These are phyloP conservation scores for Pythium myriotylum DNA, from an alignment of 352 stramenopile genomes.

Conservation along the genomic window DNA sequence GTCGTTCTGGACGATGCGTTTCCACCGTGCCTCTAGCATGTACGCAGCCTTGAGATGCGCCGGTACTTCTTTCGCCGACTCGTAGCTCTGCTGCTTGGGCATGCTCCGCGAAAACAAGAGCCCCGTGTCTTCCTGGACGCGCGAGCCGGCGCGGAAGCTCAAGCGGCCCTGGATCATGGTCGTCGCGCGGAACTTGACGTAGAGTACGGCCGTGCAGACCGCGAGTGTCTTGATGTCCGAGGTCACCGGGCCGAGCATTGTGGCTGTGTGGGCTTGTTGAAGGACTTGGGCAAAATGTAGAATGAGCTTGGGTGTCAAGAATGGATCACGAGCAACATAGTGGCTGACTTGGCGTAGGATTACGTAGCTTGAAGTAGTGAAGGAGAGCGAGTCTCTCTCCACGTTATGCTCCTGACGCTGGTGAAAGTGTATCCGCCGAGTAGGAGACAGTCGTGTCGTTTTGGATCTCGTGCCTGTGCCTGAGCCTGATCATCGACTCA, in stretches of 20 bases:
- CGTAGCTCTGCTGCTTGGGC: conserved; percentile 10
- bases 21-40: conserved; percentile 31
- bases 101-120: conserved; percentile 14
- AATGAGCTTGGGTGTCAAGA: not conserved
- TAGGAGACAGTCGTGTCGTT: no score
- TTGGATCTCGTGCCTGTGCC: no score
- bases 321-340: no score
- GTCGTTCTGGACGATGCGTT: conserved; percentile 41
- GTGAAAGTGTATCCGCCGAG: no score
- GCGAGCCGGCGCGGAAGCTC: conserved; percentile 50
- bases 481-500: no score
- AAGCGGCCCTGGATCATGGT: conserved; percentile 51
- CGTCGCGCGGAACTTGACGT: conserved; percentile 61
- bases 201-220: conserved; percentile 42
- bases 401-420: no score
- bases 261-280: not conserved
- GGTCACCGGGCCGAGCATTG: conserved; percentile 9
- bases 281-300: not conserved
- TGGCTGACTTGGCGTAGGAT: not conserved
- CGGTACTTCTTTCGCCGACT: not conserved
- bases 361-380: no score
- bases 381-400: no score
- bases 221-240: conserved; percentile 18
- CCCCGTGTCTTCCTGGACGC: conserved; percentile 38
- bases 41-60: conserved; percentile 12